Base-by-base conservation (phyloP, 352 stramenopile genomes). In the Discostella stelligera region DNA sequence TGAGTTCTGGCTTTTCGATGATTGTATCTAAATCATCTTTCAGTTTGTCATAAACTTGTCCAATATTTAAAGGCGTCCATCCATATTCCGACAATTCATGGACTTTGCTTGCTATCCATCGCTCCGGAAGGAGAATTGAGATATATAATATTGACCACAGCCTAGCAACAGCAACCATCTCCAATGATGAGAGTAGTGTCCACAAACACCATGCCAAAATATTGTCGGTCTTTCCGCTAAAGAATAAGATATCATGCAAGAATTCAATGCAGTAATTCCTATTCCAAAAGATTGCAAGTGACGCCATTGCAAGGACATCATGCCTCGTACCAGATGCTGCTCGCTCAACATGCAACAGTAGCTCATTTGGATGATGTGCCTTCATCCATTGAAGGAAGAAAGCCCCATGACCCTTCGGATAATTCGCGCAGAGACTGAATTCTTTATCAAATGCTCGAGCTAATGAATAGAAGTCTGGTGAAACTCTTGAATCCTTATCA, bases 271-370 rank as follows among this genome's bases (percentile, higher is more conserved):
- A 27, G 41, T 44, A 66, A 32, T 74, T 54, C 25, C 66, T 54
- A 23, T 74, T 66, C 66, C 66, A 74, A 74, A 59, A 74, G 8
- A 74, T 60, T 59, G 66, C 18, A 25, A 50, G 18, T 54, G 55
- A 44, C 20, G 41, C 56, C 41, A 62, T 60, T 14, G 46, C 21
- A n/a, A 27, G 49, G n/a, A 66, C n/a, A 32, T 68, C 67, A 16
- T 69, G 20, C 32, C 67, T 66, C 5, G 20, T 20, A n/a, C 56
- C 41, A 14, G 58, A 55, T 18, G 56, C 27, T 27, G 27, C 56
- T 18, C 16, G 23, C 23, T 66, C 59, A 55, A 54, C 39, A 66
- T 52, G 39, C 11, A 66, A 32, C 10, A 66, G 27, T 14, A 66
- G 59, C 14, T 54, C 37, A 27, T 39, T 39, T 11, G 10, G 39